phyloP scores from a whole-genome alignment of 805 yeast species.

The Candida hungchunana region DNA sequence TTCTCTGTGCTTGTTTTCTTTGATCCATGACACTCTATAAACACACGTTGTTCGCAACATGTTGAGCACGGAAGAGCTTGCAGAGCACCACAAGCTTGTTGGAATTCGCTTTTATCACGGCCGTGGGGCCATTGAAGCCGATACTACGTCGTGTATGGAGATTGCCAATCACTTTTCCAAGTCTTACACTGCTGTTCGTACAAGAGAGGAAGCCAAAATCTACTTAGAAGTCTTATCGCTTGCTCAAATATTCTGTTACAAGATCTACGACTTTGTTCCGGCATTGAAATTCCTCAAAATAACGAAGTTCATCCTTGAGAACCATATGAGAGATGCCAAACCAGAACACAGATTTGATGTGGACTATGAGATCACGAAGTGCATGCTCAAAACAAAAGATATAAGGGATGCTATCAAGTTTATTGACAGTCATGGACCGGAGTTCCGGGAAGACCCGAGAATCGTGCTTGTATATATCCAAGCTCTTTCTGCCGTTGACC shows the following conservation, averaged over 20 bases:
- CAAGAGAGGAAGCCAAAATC: slow-evolving; percentile 31
- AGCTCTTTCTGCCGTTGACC: slow-evolving; percentile 18
- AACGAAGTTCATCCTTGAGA: slow-evolving; percentile 20
- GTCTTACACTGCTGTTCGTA: slow-evolving; percentile 9
- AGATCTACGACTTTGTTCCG: slow-evolving; percentile 37
- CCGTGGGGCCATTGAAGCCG: slow-evolving; percentile 2
- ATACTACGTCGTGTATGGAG: slow-evolving; percentile 10
- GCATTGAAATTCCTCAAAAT: slow-evolving; percentile 38
- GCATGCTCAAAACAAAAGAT: slow-evolving; percentile 26
- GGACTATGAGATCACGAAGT: slow-evolving; percentile 20
- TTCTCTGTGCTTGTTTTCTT: slow-evolving; percentile 32
- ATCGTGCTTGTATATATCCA: slow-evolving; percentile 36
- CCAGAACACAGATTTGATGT: slow-evolving; percentile 6
- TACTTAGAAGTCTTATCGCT: slow-evolving; percentile 37
- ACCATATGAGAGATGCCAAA: not conserved
- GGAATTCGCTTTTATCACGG: slow-evolving; percentile 36
- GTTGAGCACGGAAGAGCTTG: slow-evolving; percentile 26
- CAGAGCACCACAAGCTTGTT: slow-evolving; percentile 33
- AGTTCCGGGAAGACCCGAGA: slow-evolving; percentile 30
- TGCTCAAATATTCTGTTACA: slow-evolving; percentile 43
- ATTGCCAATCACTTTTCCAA: slow-evolving; percentile 19
- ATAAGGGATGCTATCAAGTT: slow-evolving; percentile 34
- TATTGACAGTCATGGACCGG: slow-evolving; percentile 29
- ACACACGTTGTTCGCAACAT: slow-evolving; percentile 28
- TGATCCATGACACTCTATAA: slow-evolving; percentile 39